Conservation (phyloP, 495 filamentous ascomycete genomes). For the Venustampulla echinocandica region DNA sequence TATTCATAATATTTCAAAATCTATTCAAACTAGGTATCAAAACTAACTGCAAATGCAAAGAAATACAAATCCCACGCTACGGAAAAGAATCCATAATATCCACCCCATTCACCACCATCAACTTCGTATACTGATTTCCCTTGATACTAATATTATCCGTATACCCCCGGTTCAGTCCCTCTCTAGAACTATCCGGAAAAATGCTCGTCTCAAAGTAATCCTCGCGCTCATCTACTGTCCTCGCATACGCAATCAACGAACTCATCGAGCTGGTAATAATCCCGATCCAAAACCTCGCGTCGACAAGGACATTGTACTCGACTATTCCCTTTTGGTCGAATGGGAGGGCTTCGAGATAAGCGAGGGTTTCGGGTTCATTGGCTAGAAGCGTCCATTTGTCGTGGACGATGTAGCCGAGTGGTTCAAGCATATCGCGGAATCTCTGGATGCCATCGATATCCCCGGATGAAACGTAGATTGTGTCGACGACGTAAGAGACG, state of each 20-base stretch:
- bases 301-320: constrained; percentile 5
- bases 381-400: constrained; percentile 12
- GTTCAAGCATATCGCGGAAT: constrained; percentile 3
- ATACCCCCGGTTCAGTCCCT: neutral
- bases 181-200: constrained; percentile 5
- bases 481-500: neutral
- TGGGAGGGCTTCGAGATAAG: neutral
- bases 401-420: constrained; percentile 5
- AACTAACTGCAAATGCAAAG: no score
- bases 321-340: constrained; percentile 12
- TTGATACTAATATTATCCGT: neutral
- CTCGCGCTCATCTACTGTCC: constrained; percentile 6
- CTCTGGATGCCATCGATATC: neutral
- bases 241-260: constrained; percentile 10
- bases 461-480: constrained; percentile 7
- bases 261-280: constrained; percentile 5
- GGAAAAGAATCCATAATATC: constrained; percentile 13
- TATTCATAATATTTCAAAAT: no score
- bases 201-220: constrained; percentile 5
- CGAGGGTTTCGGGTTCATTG: neutral
- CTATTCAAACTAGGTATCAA: no score
- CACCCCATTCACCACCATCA: constrained; percentile 5
- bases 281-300: neutral
- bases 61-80: no score
- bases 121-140: constrained; percentile 1